Percentiles rank a stretch among this genome's conserved stretches.
phyloP scores from a whole-genome alignment of 805 yeast species.

The Suhomyces sp. region DNA sequence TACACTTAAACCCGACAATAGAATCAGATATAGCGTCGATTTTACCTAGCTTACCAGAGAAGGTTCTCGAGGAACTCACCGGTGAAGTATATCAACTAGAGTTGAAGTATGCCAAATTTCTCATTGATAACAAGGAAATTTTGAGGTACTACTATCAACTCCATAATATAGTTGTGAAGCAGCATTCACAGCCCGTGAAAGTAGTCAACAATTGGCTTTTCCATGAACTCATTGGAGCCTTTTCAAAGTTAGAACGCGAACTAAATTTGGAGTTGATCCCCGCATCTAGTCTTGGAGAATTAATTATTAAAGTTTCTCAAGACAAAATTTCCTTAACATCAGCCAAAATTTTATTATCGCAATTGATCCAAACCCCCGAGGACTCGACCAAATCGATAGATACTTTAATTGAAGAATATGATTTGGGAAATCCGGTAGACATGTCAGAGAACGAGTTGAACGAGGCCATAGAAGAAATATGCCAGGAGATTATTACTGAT shows the following conservation, averaged over 20 bases:
- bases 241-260: slow-evolving; percentile 50
- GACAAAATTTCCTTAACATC: slow-evolving; percentile 60
- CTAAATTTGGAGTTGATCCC: slow-evolving; percentile 30
- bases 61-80: slow-evolving; percentile 46
- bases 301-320: slow-evolving; percentile 50
- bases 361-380: slow-evolving; percentile 54
- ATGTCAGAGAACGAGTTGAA: slow-evolving; percentile 31
- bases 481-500: slow-evolving; percentile 43
- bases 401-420: slow-evolving; percentile 54
- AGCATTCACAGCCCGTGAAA: slow-evolving; percentile 27
- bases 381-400: slow-evolving; percentile 26
- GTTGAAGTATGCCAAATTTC: slow-evolving; percentile 72
- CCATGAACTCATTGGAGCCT: slow-evolving; percentile 73
- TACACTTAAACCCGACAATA: slow-evolving; percentile 47
- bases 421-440: slow-evolving; percentile 36
- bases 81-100: slow-evolving; percentile 54
- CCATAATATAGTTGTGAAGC: slow-evolving; percentile 22
- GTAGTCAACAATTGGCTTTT: slow-evolving; percentile 75
- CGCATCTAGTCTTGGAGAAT: slow-evolving; percentile 48
- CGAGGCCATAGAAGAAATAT: slow-evolving; percentile 38
- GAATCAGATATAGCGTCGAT: slow-evolving; percentile 37
- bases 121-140: slow-evolving; percentile 51
- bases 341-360: slow-evolving; percentile 63
- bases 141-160: slow-evolving; percentile 53
- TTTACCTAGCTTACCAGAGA: slow-evolving; percentile 66